Evolutionary conservation across 805 yeast genomes (phyloP).

Genomic region (Yamadazyma tumulicola): DNA sequence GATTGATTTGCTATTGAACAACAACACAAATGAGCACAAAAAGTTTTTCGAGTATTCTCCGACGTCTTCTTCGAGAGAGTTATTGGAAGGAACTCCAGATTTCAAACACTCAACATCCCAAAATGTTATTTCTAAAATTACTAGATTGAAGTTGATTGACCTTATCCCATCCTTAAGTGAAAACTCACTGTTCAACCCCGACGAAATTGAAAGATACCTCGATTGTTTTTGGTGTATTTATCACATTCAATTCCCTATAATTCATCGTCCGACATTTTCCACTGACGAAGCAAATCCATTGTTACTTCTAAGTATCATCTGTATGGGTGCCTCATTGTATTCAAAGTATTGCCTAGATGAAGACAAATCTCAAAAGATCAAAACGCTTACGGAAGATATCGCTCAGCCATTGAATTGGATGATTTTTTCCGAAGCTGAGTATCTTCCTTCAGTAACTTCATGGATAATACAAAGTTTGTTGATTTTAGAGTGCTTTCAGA

Average conservation of each 20-base stretch:
- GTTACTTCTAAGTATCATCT: constrained; percentile 51
- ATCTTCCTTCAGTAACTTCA: constrained; percentile 64
- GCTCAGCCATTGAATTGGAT: constrained; percentile 61
- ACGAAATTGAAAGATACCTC: constrained; percentile 6
- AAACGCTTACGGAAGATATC: constrained; percentile 40
- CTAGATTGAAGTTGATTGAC: constrained; percentile 3
- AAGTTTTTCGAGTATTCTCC: constrained; percentile 10
- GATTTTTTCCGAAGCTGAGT: constrained; percentile 60
- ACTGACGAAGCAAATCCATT: constrained; percentile 44
- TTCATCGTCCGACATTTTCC: constrained; percentile 56
- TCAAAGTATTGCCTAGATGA: constrained; percentile 17
- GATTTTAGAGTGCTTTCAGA: constrained; percentile 70
- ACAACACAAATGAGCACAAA: constrained; percentile 4
- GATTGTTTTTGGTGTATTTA: constrained; percentile 49
- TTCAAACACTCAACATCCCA: constrained; percentile 8
- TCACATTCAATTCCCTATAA: constrained; percentile 52
- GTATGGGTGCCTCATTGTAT: constrained; percentile 44
- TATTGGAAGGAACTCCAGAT: constrained; percentile 10
- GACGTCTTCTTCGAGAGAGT: constrained; percentile 9
- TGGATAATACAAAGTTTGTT: constrained; percentile 71
- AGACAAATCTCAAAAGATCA: constrained; percentile 11
- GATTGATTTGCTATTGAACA: constrained; percentile 8
- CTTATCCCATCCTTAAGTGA: constrained; percentile 3
- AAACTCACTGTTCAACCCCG: constrained; percentile 1
- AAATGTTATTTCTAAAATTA: constrained; percentile 4